Evolutionary conservation across 1,284 basidiomycete genomes (phyloP).

Genomic region (Melampsora americana): DNA sequence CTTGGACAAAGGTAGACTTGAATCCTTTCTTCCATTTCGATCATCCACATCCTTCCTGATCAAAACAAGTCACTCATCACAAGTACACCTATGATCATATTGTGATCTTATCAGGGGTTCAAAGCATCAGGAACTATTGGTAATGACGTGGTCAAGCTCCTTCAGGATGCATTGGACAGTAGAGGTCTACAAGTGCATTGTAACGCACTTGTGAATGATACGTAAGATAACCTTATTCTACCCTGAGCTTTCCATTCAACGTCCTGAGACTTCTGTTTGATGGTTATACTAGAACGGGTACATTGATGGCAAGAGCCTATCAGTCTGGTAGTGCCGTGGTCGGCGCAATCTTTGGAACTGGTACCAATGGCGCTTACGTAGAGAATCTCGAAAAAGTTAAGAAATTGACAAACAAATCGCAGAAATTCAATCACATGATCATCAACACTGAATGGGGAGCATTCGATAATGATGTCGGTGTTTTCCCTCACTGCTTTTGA

Average conservation of each 20-base stretch:
- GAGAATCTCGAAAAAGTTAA: slow-evolving; percentile 79
- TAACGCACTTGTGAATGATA: slow-evolving; percentile 89
- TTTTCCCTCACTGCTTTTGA: slow-evolving; percentile 2
- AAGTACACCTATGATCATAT: neutral
- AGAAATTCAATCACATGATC: slow-evolving; percentile 69
- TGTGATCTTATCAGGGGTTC: slow-evolving; percentile 62
- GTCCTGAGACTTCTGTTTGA: neutral
- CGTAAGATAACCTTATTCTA: slow-evolving; percentile 59
- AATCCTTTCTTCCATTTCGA: neutral
- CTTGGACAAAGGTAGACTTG: slow-evolving; percentile 75
- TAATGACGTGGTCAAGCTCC: slow-evolving; percentile 81
- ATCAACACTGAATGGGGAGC: slow-evolving; percentile 98
- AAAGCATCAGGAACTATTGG: slow-evolving; percentile 84
- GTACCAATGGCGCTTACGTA: slow-evolving; percentile 95
- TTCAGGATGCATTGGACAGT: slow-evolving; percentile 88
- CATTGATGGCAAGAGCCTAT: slow-evolving; percentile 86
- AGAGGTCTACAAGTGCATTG: slow-evolving; percentile 92
- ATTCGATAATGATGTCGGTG: slow-evolving; percentile 78
- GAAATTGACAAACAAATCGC: slow-evolving; percentile 67
- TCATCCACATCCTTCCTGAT: neutral
- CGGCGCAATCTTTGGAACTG: slow-evolving; percentile 93
- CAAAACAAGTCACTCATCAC: neutral
- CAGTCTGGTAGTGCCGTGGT: slow-evolving; percentile 81
- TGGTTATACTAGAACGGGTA: slow-evolving; percentile 75
- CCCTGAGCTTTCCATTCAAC: neutral